Base-by-base conservation (phyloP, 2,329 filamentous ascomycete genomes). In the Truncatella angustata region DNA sequence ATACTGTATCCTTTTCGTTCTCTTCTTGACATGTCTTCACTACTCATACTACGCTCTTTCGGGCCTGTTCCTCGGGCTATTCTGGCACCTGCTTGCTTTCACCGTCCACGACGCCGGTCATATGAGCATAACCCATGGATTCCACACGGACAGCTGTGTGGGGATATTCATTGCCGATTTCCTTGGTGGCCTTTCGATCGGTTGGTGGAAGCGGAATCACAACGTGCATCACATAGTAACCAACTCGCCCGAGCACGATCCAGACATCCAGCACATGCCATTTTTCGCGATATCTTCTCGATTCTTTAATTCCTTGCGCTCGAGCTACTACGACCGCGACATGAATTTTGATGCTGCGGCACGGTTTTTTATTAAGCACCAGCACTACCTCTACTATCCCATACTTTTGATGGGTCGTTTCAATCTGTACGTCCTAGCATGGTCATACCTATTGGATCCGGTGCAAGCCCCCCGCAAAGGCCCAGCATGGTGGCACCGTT, bases 161-260 rank as follows among this genome's bases (percentile, higher is more conserved):
- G 93, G 91, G 45, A 96, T 97, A 64, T 73, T 96, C 58, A 88
- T 97, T 63, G 91, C 92, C 49, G 88, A 96, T 67, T 97, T 88
- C 62, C 74, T 94, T 18, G 94, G 94, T 32, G 94, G 94, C 0
- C 73, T 99, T 32, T 96, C 91, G 21, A 74, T 96, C 49, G 90
- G 93, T 40, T 97, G 94, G 94, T 99, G 93, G 93, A 97, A 97
- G 72, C 81, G 85, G 56, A 97, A 86, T 66, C 93, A 97, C 70
- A 97, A 97, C 64, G 91, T 97, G 9, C 93, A 97, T 67, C 93
- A 97, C 65, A 91, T 97, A 60, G 88, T 97, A 48, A 97, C 94
- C n/a, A 97, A 97, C 69, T 88, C 88, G 40, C 90, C 92, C 12
- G 93, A 97, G 69, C 93, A 97, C 66, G 93, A 97, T 66, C 93